These are phyloP conservation scores for Suhomyces emberorum DNA, from an alignment of 805 yeast species.

Conservation along the genomic window DNA sequence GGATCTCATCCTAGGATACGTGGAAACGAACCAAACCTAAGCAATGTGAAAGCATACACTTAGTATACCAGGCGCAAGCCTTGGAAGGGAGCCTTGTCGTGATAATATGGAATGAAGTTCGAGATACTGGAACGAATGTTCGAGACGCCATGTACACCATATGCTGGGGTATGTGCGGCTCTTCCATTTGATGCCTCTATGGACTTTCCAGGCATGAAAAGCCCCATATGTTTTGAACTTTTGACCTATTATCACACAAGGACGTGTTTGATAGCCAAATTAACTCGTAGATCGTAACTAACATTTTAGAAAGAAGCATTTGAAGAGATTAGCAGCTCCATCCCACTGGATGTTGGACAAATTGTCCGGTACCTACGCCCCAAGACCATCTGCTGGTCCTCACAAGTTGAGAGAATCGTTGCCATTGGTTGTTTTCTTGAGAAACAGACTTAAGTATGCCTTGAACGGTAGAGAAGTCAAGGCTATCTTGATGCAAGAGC, in stretches of 20 bases:
- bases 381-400: constrained; percentile 99
- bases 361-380: constrained; percentile 98
- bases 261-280: background rate
- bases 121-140: too few relatives aligned
- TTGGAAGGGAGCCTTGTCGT: constrained; percentile 51
- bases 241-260: background rate
- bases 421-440: constrained; percentile 31
- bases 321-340: constrained; percentile 99
- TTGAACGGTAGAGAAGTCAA: constrained; percentile 34
- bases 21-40: constrained; percentile 3
- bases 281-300: constrained; percentile 16
- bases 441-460: constrained; percentile 34
- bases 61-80: constrained; percentile 23
- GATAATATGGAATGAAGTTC: constrained; percentile 25
- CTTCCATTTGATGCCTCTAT: too few relatives aligned
- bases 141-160: too few relatives aligned
- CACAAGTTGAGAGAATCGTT: constrained; percentile 55
- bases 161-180: too few relatives aligned
- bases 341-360: constrained; percentile 99
- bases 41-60: too few relatives aligned
- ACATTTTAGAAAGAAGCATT: constrained; percentile 84
- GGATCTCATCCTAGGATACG: constrained; percentile 1
- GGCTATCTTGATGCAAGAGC: constrained; percentile 33
- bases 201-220: too few relatives aligned
- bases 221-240: background rate